Base-by-base conservation (phyloP, 495 filamentous ascomycete genomes). In the Penicillium diatomitis region DNA sequence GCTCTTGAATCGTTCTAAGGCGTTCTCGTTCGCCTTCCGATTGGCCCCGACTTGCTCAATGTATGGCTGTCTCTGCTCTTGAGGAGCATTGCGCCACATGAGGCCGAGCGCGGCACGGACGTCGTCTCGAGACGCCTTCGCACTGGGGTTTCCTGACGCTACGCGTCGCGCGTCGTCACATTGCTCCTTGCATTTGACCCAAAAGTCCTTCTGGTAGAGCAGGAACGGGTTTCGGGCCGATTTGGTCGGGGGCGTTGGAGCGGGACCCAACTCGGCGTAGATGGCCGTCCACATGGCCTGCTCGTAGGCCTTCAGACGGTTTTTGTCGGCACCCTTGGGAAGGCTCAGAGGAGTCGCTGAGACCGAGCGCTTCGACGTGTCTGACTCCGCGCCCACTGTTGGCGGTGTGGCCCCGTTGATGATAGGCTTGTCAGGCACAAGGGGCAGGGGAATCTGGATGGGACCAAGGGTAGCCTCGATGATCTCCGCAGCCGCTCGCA, bases 401-500 rank as follows among this genome's bases (percentile, higher is more conserved):
- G 56, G 58, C 9, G 54, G 51, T 36, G 51, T 8, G 12, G 46
- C 41, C 46, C 47, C 38, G 45, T 34, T 70, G 32, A 76, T 74
- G 2, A 46, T 43, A 37, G 61, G 47, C 45, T 76, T 78, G 44
- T 84, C 87, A 6, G 83, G 83, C 20, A 97, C 80, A 6, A 96
- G 74, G 0, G 90, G 90, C 10, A 66, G 70, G 6, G 87, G 83
- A 6, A 95, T 67, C 30, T 80, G 63, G 51, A 97, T 91, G 2
- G 89, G 85, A 2, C 92, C 94, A 40, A 90, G 63, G 56, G 95
- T 75, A 6, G 81, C 65, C 44, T 87, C 82, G 41, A 95, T 74
- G 1, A 97, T 76, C 50, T 97, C 89, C 11, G 86, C 79, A 3
- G 94, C 92, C 4, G 86, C 91, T 11, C 91, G 82, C 3, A 96